Evolutionary conservation across 2,329 filamentous ascomycete genomes (phyloP).

Genomic region (Arthrobotrys iridis): DNA sequence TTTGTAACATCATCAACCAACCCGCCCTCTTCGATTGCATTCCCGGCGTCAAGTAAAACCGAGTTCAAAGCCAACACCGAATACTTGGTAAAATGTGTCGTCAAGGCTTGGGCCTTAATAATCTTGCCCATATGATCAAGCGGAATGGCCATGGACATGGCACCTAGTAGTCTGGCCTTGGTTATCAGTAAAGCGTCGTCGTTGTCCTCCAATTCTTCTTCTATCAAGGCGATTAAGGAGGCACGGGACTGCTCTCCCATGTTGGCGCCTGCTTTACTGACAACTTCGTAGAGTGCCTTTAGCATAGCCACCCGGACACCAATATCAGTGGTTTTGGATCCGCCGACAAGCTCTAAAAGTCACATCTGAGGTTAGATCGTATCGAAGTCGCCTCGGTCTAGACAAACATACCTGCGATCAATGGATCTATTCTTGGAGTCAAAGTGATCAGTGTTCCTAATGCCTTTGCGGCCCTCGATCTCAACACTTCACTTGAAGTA

Average conservation of each 20-base stretch:
- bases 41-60: constrained; percentile 81
- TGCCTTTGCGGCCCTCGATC: constrained; percentile 89
- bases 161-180: constrained; percentile 87
- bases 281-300: constrained; percentile 93
- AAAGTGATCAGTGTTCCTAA: constrained; percentile 94
- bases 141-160: constrained; percentile 86
- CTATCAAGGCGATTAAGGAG: constrained; percentile 88
- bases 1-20: constrained; percentile 78
- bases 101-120: constrained; percentile 79
- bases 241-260: constrained; percentile 92
- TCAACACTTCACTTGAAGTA: constrained; percentile 85
- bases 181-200: constrained; percentile 75
- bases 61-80: constrained; percentile 90
- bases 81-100: constrained; percentile 76
- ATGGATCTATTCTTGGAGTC: constrained; percentile 91
- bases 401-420: constrained; percentile 71
- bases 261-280: constrained; percentile 90
- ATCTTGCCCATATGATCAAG: constrained; percentile 71
- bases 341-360: constrained; percentile 82
- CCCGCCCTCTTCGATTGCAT: constrained; percentile 72
- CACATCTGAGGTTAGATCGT: constrained; percentile 12
- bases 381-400: not conserved
- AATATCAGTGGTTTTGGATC: constrained; percentile 85
- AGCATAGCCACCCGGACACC: constrained; percentile 96
- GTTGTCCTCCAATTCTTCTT: constrained; percentile 79